Conservation (phyloP, 768 basidiomycete species). For the Mycena chlorophos region DNA sequence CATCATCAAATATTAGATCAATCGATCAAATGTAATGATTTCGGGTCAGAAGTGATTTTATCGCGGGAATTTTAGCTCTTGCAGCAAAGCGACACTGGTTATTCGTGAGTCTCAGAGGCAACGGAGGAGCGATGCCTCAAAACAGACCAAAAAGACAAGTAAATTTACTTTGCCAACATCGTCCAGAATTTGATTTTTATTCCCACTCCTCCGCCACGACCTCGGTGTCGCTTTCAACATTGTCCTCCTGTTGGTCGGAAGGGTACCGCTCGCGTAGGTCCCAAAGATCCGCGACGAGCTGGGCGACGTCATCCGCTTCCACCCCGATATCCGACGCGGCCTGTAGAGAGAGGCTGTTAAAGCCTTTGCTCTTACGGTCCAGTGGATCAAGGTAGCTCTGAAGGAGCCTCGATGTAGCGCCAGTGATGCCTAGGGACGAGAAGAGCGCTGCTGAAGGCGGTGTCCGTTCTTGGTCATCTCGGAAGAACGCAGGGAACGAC, state of each 20-base stretch:
- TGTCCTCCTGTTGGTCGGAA: background rate
- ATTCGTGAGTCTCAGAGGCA: too few species aligned
- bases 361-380: too few species aligned
- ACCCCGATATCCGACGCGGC: background rate
- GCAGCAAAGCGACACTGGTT: too few species aligned
- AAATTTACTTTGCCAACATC: too few species aligned
- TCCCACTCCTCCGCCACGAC: too few species aligned
- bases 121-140: too few species aligned
- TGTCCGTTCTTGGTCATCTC: background rate
- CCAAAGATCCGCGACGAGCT: background rate
- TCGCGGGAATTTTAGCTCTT: too few species aligned
- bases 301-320: background rate
- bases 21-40: too few species aligned
- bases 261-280: background rate
- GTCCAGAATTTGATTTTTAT: too few species aligned
- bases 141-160: too few species aligned
- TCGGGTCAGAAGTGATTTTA: too few species aligned
- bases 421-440: background rate
- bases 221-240: background rate
- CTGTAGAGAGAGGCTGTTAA: background rate
- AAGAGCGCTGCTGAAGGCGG: background rate
- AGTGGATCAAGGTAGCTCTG: background rate
- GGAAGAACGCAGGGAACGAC: slow-evolving; percentile 56
- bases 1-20: too few species aligned
- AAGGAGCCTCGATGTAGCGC: background rate